Evolutionary conservation across 2,329 filamentous ascomycete species (phyloP).

Genomic region (Stachybotrys elegans): DNA sequence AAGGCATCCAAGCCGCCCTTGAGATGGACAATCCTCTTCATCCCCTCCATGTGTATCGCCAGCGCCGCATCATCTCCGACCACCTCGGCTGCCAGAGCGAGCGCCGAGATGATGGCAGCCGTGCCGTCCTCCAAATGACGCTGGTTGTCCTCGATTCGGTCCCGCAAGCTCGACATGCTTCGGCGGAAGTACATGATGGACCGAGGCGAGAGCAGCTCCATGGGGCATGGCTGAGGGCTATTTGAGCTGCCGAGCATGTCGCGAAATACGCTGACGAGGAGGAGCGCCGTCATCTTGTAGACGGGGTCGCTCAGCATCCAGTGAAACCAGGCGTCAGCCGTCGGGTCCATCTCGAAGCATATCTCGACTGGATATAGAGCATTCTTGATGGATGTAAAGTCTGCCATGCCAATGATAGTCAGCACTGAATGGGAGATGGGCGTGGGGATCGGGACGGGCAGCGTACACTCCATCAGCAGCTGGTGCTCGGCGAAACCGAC

Average conservation of each 20-base stretch:
- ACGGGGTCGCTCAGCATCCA: conserved; percentile 20
- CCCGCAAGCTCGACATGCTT: conserved; percentile 13
- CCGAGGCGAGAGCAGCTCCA: conserved; percentile 10
- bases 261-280: conserved; percentile 14
- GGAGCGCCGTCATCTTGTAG: conserved; percentile 19
- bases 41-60: conserved; percentile 14
- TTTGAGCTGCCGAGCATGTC: neutral
- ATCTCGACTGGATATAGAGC: conserved; percentile 22
- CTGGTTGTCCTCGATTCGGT: conserved; percentile 10
- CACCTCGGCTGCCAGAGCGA: conserved; percentile 17
- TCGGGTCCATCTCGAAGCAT: conserved; percentile 17
- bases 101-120: conserved; percentile 11
- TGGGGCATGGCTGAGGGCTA: conserved; percentile 11
- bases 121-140: conserved; percentile 15
- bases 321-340: conserved; percentile 19
- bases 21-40: conserved; percentile 18
- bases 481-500: neutral
- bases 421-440: neutral
- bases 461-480: neutral
- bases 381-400: conserved; percentile 19
- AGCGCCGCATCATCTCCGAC: conserved; percentile 13
- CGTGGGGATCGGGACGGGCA: neutral
- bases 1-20: conserved; percentile 19
- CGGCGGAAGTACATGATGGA: conserved; percentile 10
- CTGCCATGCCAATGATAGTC: conserved; percentile 8